Percentiles rank a stretch among this genome's conserved stretches.
Evolutionary conservation across 2,329 filamentous ascomycete genomes (phyloP).

Genomic region (Anthostomella pinea): DNA sequence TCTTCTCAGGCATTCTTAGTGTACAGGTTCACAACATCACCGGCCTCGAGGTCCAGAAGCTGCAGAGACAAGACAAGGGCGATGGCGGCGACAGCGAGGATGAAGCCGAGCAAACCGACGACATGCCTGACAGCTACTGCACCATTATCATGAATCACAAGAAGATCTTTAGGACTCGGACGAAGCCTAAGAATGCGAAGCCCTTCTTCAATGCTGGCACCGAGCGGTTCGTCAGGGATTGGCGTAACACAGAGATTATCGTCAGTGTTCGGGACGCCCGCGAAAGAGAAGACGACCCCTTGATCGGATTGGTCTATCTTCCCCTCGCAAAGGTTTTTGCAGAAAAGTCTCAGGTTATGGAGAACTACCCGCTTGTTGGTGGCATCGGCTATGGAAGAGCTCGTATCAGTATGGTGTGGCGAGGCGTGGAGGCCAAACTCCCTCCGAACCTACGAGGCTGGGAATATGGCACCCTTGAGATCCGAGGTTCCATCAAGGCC

Average conservation of each 20-base stretch:
- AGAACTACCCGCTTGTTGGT: conserved; percentile 64
- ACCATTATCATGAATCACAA: conserved; percentile 71
- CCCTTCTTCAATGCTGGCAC: conserved; percentile 77
- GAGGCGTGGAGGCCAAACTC: conserved; percentile 62
- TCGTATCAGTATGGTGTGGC: conserved; percentile 70
- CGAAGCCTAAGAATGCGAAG: conserved; percentile 74
- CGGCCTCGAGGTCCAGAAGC: conserved; percentile 59
- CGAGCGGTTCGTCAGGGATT: conserved; percentile 69
- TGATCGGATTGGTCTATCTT: conserved; percentile 69
- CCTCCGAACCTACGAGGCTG: conserved; percentile 61
- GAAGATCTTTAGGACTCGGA: conserved; percentile 67
- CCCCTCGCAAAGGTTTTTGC: conserved; percentile 61
- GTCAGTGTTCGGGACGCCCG: conserved; percentile 65
- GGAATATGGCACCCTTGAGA: conserved; percentile 68
- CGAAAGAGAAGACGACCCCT: conserved; percentile 65
- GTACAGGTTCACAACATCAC: conserved; percentile 73
- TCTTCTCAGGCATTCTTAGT: conserved; percentile 64
- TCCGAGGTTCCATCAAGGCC: conserved; percentile 50
- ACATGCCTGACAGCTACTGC: conserved; percentile 68
- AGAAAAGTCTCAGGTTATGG: conserved; percentile 61
- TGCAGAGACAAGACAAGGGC: conserved; percentile 53
- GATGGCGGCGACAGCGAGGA: conserved; percentile 49
- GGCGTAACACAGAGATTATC: conserved; percentile 64
- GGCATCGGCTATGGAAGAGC: conserved; percentile 70
- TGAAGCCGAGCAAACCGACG: conserved; percentile 59